Conservation (phyloP, 495 filamentous ascomycete genomes). For the Aspergillus sclerotiicarbonarius region DNA sequence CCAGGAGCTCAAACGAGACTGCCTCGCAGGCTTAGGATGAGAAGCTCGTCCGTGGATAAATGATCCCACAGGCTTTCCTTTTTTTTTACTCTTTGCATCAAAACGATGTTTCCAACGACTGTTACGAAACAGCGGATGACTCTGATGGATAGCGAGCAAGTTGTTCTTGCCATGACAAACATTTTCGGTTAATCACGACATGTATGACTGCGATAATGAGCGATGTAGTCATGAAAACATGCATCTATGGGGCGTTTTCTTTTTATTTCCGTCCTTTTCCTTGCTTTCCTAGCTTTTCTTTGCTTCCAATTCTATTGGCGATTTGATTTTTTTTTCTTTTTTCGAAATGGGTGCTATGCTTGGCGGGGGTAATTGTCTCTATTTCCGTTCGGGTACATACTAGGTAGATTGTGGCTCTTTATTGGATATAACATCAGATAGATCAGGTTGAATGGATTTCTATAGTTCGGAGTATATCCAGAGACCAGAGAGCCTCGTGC, state of each 20-base stretch:
- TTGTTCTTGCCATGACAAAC: not conserved
- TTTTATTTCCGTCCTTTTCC: not conserved
- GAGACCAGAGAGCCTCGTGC: slow-evolving; percentile 1
- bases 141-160: not conserved
- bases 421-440: too few relatives aligned
- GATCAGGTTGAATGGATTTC: too few relatives aligned
- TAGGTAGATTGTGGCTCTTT: too few relatives aligned
- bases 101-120: not conserved
- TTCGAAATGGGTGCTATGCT: not conserved
- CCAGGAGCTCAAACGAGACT: slow-evolving; percentile 10
- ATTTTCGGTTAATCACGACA: slow-evolving; percentile 6
- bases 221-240: slow-evolving; percentile 7
- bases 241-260: slow-evolving; percentile 17
- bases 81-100: not conserved
- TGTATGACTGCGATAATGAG: not conserved
- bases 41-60: not conserved
- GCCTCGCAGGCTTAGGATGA: slow-evolving; percentile 5
- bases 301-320: too few relatives aligned
- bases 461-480: too few relatives aligned
- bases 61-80: not conserved
- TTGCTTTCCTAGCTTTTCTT: slow-evolving; percentile 1
- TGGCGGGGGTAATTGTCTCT: too few relatives aligned
- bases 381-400: too few relatives aligned
- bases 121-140: slow-evolving; percentile 1
- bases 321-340: not conserved